Conservation (phyloP, 1,284 basidiomycete genomes). For the Exobasidium rhododendri region DNA sequence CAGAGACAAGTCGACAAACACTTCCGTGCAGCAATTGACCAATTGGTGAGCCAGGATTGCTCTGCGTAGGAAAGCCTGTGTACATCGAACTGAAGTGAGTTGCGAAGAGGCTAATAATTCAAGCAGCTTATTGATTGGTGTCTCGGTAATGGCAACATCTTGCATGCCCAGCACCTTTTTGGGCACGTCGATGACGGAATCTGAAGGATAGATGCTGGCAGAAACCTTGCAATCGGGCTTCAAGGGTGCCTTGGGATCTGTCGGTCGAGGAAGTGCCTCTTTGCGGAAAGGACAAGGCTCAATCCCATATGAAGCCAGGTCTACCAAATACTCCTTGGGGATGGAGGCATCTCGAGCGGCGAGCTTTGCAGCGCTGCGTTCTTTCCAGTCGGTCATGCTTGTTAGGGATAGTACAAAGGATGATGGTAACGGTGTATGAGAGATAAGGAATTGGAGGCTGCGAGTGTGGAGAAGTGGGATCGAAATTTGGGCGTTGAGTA, state of each 20-base stretch:
- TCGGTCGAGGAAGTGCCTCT: constrained; percentile 24
- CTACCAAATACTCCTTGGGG: constrained; percentile 18
- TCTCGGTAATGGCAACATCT: constrained; percentile 28
- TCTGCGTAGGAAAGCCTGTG: constrained; percentile 22
- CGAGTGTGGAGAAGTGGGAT: too few relatives aligned
- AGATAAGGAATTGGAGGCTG: too few relatives aligned
- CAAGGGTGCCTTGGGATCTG: constrained; percentile 18
- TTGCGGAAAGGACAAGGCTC: constrained; percentile 16
- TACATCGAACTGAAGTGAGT: neutral
- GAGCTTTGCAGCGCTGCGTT: constrained; percentile 17
- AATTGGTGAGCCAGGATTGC: constrained; percentile 31
- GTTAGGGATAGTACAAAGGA: neutral
- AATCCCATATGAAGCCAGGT: constrained; percentile 19
- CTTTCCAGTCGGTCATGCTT: constrained; percentile 24
- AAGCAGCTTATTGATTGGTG: constrained; percentile 23
- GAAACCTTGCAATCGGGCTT: constrained; percentile 18
- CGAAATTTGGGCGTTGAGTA: too few relatives aligned
- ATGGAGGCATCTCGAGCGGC: constrained; percentile 25
- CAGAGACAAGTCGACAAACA: constrained; percentile 18
- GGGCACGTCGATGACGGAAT: constrained; percentile 20
- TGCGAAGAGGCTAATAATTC: constrained; percentile 13
- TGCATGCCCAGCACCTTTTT: constrained; percentile 23
- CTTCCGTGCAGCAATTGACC: constrained; percentile 30
- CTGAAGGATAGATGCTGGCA: constrained; percentile 22
- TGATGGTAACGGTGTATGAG: neutral